These are phyloP conservation scores for Trametes sanguinea DNA, from an alignment of 768 basidiomycete species.

Conservation along the genomic window DNA sequence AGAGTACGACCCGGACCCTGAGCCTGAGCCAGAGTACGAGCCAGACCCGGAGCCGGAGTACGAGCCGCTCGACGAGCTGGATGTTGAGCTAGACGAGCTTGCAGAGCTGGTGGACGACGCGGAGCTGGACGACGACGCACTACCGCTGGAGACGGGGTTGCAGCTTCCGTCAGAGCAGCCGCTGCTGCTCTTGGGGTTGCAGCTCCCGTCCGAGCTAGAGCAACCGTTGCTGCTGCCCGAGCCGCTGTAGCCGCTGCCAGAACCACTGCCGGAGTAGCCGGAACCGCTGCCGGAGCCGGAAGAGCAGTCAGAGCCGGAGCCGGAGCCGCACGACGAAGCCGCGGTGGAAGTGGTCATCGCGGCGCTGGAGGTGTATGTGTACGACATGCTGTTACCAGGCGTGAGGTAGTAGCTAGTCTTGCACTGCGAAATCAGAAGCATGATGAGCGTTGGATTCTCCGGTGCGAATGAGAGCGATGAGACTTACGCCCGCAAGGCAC, in stretches of 20 bases:
- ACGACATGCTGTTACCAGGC: constrained; percentile 54
- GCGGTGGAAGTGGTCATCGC: constrained; percentile 22
- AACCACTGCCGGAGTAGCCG: not conserved
- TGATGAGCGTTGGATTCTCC: not conserved
- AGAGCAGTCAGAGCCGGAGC: constrained; percentile 5
- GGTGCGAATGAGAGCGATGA: not conserved
- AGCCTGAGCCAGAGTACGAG: not conserved
- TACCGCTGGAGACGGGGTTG: not conserved
- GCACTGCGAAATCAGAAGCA: constrained; percentile 43
- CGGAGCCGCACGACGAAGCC: constrained; percentile 15
- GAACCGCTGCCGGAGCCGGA: constrained; percentile 5
- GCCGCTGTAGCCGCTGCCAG: not conserved
- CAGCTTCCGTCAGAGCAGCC: not conserved
- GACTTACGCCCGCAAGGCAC: constrained; percentile 18
- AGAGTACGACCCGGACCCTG: not conserved
- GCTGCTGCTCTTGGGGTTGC: not conserved
- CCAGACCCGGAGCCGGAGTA: not conserved
- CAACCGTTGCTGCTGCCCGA: constrained; percentile 1
- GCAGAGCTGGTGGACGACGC: not conserved
- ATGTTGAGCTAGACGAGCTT: not conserved
- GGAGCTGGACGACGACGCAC: not conserved
- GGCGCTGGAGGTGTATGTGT: constrained; percentile 36
- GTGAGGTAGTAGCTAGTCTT: constrained; percentile 57
- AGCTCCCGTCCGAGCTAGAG: constrained; percentile 8
- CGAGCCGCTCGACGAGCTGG: not conserved